Evolutionary conservation across 2,329 filamentous ascomycete species (phyloP), one percentile per base, ranked within the genome.

Genomic region (Trichoderma koningiopsis): DNA sequence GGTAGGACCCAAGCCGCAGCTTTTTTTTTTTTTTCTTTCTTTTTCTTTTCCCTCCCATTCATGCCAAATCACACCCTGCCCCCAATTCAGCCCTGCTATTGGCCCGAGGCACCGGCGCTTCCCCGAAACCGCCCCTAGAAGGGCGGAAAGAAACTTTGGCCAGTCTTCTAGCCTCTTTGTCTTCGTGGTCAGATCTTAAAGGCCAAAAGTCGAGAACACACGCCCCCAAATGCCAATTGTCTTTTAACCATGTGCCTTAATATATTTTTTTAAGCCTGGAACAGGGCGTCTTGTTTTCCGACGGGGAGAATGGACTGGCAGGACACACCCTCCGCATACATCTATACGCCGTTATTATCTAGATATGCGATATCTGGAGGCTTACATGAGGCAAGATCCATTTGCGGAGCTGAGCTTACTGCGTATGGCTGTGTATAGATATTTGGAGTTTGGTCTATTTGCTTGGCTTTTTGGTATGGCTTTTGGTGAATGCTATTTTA

Each of bases 91-190:
- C 22, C 24, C 40, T 43, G 33, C 59, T 19, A 33, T 52, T 52
- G 40, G 40, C 43, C 49, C n/a, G 47, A 55, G 60, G 47, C 19
- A 19, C 59, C 59, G 59, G 59, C 49, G 61, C 52, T 56, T 64
- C 61, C 16, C 58, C 16, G 6, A 37, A 29, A 37, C 35, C n/a
- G 22, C 43, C 43, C 24, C 64, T 60, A 52, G 57, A 68, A 53
- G 65, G 33, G n/a, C 47, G 33, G 40, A 60, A 31, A 68, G 47
- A 55, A 55, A 68, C 56, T 59, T 68, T 55, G 56, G 35, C 66
- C 52, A 62, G n/a, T 16, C 49, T 53, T 68, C 57, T 61, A 55
- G 56, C 29, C n/a, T 5, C 43, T 49, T 24, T 22, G 47, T 24
- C 47, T 47, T 59, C 22, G 27, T 67, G 29, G 64, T 60, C 37